These are phyloP conservation scores for Xylariaceae sp. DNA, from an alignment of 2,329 filamentous ascomycete genomes.

Conservation along the genomic window DNA sequence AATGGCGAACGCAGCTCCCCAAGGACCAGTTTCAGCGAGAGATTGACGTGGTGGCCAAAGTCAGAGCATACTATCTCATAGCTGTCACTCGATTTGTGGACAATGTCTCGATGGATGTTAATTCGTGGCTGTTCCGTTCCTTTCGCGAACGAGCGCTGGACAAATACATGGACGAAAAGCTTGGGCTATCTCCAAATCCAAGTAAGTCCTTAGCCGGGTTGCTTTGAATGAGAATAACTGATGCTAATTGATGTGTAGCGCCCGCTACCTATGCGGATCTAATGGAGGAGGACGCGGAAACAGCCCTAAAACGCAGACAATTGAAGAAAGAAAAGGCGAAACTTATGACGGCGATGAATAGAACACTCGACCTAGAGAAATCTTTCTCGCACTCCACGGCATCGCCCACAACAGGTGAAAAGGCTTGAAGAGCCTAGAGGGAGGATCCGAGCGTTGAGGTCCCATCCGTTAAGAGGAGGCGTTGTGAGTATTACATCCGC, in stretches of 20 bases:
- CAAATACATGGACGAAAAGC: constrained; percentile 17
- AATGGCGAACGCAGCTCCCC: constrained; percentile 43
- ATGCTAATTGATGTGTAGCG: constrained; percentile 10
- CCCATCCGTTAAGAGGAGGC: background rate
- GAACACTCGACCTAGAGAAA: constrained; percentile 38
- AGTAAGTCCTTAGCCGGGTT: constrained; percentile 19
- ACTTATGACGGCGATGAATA: constrained; percentile 40
- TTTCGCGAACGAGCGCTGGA: constrained; percentile 17
- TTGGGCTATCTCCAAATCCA: constrained; percentile 14
- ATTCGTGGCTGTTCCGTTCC: constrained; percentile 14
- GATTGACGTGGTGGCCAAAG: constrained; percentile 55
- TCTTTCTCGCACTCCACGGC: background rate
- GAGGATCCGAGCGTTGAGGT: too few relatives aligned
- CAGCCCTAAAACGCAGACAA: constrained; percentile 36
- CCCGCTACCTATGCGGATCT: constrained; percentile 35
- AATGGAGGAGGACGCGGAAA: constrained; percentile 43
- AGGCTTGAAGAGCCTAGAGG: too few relatives aligned
- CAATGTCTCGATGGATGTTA: constrained; percentile 26
- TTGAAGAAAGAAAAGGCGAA: constrained; percentile 41
- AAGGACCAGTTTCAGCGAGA: constrained; percentile 55
- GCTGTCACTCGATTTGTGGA: constrained; percentile 62
- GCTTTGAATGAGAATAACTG: background rate
- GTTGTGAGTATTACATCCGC: background rate
- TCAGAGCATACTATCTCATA: constrained; percentile 63
- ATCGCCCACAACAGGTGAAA: background rate